These are phyloP conservation scores for Geotrichum aggregatum DNA, from an alignment of 1,139 yeast genomes.

Conservation along the genomic window DNA sequence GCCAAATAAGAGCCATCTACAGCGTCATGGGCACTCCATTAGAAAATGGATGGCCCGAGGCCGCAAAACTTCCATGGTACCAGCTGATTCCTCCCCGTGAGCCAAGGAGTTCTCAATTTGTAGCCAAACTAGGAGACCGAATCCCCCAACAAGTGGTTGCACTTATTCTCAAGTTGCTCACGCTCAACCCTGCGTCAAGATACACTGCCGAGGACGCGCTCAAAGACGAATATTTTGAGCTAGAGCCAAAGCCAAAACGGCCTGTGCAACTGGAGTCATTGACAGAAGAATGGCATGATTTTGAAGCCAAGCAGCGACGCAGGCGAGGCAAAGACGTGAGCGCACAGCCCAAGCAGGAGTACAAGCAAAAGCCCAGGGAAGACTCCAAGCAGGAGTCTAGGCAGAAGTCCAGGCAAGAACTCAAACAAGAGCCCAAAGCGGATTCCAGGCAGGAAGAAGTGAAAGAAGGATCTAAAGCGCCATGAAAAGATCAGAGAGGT, in stretches of 20 bases:
- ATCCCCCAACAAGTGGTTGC: constrained; percentile 56
- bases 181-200: constrained; percentile 65
- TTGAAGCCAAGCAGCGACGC: constrained; percentile 83
- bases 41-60: constrained; percentile 69
- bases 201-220: constrained; percentile 60
- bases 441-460: background rate
- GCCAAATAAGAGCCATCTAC: constrained; percentile 73
- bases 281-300: constrained; percentile 93
- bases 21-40: constrained; percentile 85
- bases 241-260: constrained; percentile 62
- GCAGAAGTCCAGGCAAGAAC: no score
- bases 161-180: constrained; percentile 59
- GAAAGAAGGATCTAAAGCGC: no score
- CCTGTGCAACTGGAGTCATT: constrained; percentile 51
- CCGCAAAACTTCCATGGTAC: constrained; percentile 83
- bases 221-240: constrained; percentile 62
- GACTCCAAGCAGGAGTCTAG: background rate
- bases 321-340: constrained; percentile 40
- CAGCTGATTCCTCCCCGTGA: constrained; percentile 68
- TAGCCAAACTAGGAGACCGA: constrained; percentile 28
- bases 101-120: constrained; percentile 48
- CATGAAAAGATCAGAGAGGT: no score
- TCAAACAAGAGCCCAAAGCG: background rate
- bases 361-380: background rate
- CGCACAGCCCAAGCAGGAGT: background rate